Evolutionary conservation across 108 stramenopile genomes (phyloP).

Genomic region (Skeletonema menzelii): DNA sequence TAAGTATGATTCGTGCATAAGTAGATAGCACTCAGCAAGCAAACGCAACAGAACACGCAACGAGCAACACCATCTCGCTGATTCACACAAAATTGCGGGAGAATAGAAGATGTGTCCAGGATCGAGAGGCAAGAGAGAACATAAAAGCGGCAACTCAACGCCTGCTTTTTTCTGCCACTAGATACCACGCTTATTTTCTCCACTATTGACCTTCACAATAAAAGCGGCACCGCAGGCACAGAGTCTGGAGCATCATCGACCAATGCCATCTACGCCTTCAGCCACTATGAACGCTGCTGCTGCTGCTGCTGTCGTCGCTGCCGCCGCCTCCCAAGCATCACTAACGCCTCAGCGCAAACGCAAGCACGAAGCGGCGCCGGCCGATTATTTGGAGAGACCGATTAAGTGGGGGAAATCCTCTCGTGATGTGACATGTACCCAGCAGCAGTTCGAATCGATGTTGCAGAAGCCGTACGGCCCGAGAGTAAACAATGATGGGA

Average conservation of each 20-base stretch:
- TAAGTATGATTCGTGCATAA: no score
- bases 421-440: not conserved
- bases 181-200: no score
- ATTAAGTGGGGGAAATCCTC: not conserved
- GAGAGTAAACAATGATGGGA: not conserved
- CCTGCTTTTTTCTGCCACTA: not conserved
- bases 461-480: not conserved
- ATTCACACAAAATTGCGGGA: not conserved
- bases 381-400: not conserved
- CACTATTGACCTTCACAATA: no score
- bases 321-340: not conserved
- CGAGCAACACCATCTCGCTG: not conserved
- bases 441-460: not conserved
- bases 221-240: no score
- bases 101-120: no score
- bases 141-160: not conserved
- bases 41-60: no score
- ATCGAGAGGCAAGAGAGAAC: no score
- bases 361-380: not conserved
- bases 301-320: not conserved
- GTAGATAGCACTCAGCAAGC: no score
- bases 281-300: not conserved
- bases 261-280: not conserved
- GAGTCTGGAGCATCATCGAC: not conserved
- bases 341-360: not conserved